These are phyloP conservation scores for Lepidium didymum DNA, from an alignment of 345 rosid species.

Conservation along the genomic window DNA sequence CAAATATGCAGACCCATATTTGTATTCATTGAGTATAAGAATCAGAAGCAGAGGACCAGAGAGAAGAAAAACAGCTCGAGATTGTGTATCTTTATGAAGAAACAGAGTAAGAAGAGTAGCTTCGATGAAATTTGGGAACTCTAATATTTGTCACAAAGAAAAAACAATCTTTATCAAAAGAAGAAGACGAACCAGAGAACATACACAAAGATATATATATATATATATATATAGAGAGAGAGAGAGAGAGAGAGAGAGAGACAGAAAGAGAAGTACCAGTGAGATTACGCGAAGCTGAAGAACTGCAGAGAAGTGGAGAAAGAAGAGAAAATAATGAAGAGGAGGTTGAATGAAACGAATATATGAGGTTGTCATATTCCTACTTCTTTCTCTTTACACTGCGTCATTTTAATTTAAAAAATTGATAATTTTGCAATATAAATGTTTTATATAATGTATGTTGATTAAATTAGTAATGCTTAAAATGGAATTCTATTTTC, in stretches of 20 bases:
- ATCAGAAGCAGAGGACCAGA: neutral
- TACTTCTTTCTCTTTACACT: slow-evolving; percentile 8
- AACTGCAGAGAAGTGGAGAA: neutral
- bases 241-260: neutral
- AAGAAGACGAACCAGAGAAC: neutral
- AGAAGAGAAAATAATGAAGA: slow-evolving; percentile 21
- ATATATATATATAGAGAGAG: too few species aligned
- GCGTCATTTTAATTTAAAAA: neutral
- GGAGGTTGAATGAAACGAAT: slow-evolving; percentile 22
- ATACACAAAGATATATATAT: neutral
- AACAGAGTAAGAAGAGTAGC: slow-evolving; percentile 11
- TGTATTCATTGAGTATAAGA: neutral
- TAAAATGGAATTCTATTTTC: neutral
- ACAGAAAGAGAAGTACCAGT: slow-evolving; percentile 14
- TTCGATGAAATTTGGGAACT: neutral
- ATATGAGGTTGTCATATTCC: slow-evolving; percentile 29
- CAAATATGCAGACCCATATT: neutral
- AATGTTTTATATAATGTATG: neutral
- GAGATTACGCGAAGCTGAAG: slow-evolving; percentile 22
- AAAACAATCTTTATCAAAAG: neutral
- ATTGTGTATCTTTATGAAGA: neutral
- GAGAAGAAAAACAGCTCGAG: neutral
- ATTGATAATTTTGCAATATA: neutral
- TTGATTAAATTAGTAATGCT: neutral
- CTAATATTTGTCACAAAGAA: too few species aligned